A percentile compares a stretch with the other conserved stretches of the same genome.
Evolutionary conservation across 148 eudicot species (phyloP).

Genomic region (Heliamphora exappendiculata): DNA sequence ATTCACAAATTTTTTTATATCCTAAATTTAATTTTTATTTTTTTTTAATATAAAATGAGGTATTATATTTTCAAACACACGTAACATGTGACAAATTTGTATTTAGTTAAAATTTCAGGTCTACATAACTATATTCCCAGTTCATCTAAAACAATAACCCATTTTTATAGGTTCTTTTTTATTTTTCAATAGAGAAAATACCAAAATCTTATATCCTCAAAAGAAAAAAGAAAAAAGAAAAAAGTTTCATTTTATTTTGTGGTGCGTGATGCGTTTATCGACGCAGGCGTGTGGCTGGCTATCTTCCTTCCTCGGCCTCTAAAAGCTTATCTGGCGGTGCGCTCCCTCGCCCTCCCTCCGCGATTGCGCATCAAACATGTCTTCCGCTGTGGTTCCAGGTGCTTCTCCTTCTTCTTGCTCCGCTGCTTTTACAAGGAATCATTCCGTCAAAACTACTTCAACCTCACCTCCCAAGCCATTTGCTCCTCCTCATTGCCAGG

Average conservation of each 20-base stretch:
- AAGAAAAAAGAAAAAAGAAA: too few species aligned
- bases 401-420: constrained; percentile 41
- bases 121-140: too few species aligned
- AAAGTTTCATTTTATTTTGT: neutral
- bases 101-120: too few species aligned
- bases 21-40: too few species aligned
- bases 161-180: too few species aligned
- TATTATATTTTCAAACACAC: too few species aligned
- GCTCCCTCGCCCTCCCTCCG: neutral
- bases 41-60: too few species aligned
- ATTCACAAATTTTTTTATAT: too few species aligned
- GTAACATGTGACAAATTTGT: too few species aligned
- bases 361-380: constrained; percentile 23
- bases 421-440: constrained; percentile 35
- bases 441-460: constrained; percentile 13
- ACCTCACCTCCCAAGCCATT: constrained; percentile 18
- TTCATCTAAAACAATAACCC: too few species aligned
- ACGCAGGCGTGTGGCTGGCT: neutral
- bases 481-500: constrained; percentile 30
- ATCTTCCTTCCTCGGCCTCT: constrained; percentile 1
- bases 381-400: constrained; percentile 43
- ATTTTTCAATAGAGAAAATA: too few species aligned
- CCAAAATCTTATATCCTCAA: too few species aligned
- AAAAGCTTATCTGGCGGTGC: neutral
- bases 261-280: neutral